A percentile compares a stretch with the other conserved stretches of the same genome.
These are phyloP conservation scores for Coemansia erecta DNA, from an alignment of 192 early-diverging fungal species.

Conservation along the genomic window DNA sequence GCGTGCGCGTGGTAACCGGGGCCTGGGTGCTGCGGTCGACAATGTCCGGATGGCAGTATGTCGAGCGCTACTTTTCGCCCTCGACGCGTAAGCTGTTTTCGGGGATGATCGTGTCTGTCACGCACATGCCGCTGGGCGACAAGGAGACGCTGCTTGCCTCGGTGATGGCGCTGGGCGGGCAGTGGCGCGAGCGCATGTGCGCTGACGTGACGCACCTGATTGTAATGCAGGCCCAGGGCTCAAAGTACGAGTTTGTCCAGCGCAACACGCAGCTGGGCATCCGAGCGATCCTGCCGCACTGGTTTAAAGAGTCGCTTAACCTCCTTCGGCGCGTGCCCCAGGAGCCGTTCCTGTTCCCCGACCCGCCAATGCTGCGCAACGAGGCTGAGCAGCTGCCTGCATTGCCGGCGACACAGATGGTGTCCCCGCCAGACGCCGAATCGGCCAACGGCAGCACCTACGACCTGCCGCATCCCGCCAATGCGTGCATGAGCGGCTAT, in stretches of 20 bases:
- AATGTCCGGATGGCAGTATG: slow-evolving; percentile 28
- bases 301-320: slow-evolving; percentile 67
- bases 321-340: slow-evolving; percentile 54
- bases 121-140: slow-evolving; percentile 42
- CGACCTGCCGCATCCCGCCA: slow-evolving; percentile 33
- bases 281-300: slow-evolving; percentile 67
- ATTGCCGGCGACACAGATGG: background rate
- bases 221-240: slow-evolving; percentile 29
- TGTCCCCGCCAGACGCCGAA: slow-evolving; percentile 3
- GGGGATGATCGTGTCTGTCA: slow-evolving; percentile 41
- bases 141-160: slow-evolving; percentile 41
- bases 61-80: slow-evolving; percentile 42
- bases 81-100: slow-evolving; percentile 38
- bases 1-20: slow-evolving; percentile 38
- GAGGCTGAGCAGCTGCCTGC: background rate
- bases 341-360: slow-evolving; percentile 52
- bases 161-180: slow-evolving; percentile 50
- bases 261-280: slow-evolving; percentile 53
- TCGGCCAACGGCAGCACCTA: slow-evolving; percentile 28
- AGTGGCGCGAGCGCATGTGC: slow-evolving; percentile 47
- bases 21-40: slow-evolving; percentile 44
- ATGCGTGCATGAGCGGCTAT: slow-evolving; percentile 34
- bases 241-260: slow-evolving; percentile 51
- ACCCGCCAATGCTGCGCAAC: slow-evolving; percentile 40
- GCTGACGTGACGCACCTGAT: slow-evolving; percentile 46